A percentile compares a stretch with the other conserved stretches of the same genome.
Conservation (phyloP, 371 early-diverging fungal genomes). For the Gilbertella persicaria region DNA sequence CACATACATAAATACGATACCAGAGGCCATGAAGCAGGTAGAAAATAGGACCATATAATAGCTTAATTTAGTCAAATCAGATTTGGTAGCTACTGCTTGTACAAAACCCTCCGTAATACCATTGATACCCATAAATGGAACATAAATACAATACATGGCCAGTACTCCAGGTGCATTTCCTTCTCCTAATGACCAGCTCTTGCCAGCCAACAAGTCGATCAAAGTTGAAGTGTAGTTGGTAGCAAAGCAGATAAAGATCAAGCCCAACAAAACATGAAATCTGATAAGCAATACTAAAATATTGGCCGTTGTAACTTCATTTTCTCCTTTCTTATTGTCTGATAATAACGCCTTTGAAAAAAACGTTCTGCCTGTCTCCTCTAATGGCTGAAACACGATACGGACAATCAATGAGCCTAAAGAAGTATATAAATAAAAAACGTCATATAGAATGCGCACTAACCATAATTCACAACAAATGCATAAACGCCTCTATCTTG, state of each 20-base stretch:
- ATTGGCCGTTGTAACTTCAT: slow-evolving; percentile 40
- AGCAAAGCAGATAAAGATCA: slow-evolving; percentile 82
- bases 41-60: slow-evolving; percentile 80
- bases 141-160: slow-evolving; percentile 80
- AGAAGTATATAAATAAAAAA: slow-evolving; percentile 1
- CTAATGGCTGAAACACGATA: slow-evolving; percentile 91
- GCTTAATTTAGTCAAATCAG: slow-evolving; percentile 63
- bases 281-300: slow-evolving; percentile 69
- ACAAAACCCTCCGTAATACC: slow-evolving; percentile 95
- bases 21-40: slow-evolving; percentile 64
- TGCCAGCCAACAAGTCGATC: slow-evolving; percentile 72
- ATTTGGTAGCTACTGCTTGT: slow-evolving; percentile 77
- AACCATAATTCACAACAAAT: slow-evolving; percentile 85
- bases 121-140: slow-evolving; percentile 94
- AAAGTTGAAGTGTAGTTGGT: slow-evolving; percentile 79
- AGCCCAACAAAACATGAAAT: slow-evolving; percentile 77
- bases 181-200: slow-evolving; percentile 57
- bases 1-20: slow-evolving; percentile 57
- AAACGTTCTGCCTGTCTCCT: slow-evolving; percentile 84
- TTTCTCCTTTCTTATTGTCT: slow-evolving; percentile 1
- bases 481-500: slow-evolving; percentile 83
- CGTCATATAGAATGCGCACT: no score
- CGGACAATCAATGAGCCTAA: slow-evolving; percentile 87
- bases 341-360: slow-evolving; percentile 66
- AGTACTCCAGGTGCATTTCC: slow-evolving; percentile 58